Evolutionary conservation across 257 asterid species (phyloP).

Genomic region (Schizonepeta tenuifolia): DNA sequence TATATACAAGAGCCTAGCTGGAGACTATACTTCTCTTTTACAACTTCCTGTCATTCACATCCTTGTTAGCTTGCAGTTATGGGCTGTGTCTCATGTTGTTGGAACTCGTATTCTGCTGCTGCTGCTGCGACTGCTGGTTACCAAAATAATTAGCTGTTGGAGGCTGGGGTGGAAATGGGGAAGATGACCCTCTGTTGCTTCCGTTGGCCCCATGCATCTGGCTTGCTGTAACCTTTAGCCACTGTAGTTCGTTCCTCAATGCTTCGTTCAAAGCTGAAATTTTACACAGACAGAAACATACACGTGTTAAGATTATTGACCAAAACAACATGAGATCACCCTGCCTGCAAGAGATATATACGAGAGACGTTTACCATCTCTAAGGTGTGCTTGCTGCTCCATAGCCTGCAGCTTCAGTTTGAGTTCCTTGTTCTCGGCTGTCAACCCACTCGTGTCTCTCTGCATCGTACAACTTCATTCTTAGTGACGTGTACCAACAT

Average conservation of each 20-base stretch:
- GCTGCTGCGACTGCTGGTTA: slow-evolving; percentile 46
- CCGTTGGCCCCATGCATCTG: slow-evolving; percentile 55
- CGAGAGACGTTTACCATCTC: slow-evolving; percentile 67
- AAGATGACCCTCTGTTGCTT: slow-evolving; percentile 48
- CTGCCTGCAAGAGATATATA: not conserved
- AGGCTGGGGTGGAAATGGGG: slow-evolving; percentile 53
- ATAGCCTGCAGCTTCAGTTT: slow-evolving; percentile 77
- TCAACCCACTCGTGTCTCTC: slow-evolving; percentile 82
- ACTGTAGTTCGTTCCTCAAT: slow-evolving; percentile 74
- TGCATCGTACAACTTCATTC: slow-evolving; percentile 24
- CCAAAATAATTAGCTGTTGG: slow-evolving; percentile 47
- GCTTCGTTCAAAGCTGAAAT: slow-evolving; percentile 78
- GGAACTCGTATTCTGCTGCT: slow-evolving; percentile 47
- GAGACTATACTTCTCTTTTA: not conserved
- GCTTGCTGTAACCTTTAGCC: slow-evolving; percentile 76
- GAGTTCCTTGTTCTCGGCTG: slow-evolving; percentile 90
- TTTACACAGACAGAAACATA: not conserved
- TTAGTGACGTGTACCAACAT: not conserved
- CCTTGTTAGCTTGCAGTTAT: not conserved
- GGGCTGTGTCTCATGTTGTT: slow-evolving; percentile 40
- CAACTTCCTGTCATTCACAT: not conserved
- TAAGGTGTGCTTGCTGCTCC: slow-evolving; percentile 94
- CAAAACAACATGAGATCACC: not conserved
- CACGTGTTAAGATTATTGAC: not conserved
- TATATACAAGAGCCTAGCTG: slow-evolving; percentile 29